Conservation (phyloP, 768 basidiomycete genomes). For the Exidia glandulosa region DNA sequence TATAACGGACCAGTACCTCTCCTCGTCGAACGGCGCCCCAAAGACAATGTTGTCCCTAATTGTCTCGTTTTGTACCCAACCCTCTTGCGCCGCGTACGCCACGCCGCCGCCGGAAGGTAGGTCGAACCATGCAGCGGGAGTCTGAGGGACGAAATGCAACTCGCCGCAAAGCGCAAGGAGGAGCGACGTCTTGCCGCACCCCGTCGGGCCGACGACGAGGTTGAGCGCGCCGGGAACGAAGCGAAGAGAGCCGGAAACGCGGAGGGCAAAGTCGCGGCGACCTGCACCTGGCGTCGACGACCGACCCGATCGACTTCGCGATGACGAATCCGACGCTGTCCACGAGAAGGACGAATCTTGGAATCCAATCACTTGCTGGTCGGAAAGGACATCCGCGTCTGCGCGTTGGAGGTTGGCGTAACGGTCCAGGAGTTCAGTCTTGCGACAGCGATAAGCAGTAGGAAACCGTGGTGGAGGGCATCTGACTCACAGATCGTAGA, state of each 20-base stretch:
- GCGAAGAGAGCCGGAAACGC: conserved; percentile 1
- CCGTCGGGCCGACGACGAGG: conserved; percentile 6
- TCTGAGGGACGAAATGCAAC: background rate
- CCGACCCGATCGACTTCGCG: background rate
- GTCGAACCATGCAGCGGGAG: conserved; percentile 21
- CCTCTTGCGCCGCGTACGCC: conserved; percentile 26
- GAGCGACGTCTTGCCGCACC: conserved; percentile 1
- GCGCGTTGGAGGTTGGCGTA: conserved; percentile 7
- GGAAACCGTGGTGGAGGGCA: background rate
- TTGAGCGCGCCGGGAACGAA: conserved; percentile 4
- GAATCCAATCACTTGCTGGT: background rate
- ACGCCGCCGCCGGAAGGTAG: conserved; percentile 26
- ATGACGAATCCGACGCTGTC: conserved; percentile 4
- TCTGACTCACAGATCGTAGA: conserved; percentile 16
- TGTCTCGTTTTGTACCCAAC: conserved; percentile 27
- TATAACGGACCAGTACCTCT: background rate
- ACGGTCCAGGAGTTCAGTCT: conserved; percentile 16
- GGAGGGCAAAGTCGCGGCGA: background rate
- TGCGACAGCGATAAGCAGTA: background rate
- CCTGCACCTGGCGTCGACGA: no score
- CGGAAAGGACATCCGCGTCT: no score
- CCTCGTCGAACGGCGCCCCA: conserved; percentile 1
- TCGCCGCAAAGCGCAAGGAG: conserved; percentile 2
- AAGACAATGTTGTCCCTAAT: conserved; percentile 7
- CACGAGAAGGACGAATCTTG: conserved; percentile 12